These are phyloP conservation scores for Crucihimalaya himalaica DNA, from an alignment of 345 rosid species.

Conservation along the genomic window DNA sequence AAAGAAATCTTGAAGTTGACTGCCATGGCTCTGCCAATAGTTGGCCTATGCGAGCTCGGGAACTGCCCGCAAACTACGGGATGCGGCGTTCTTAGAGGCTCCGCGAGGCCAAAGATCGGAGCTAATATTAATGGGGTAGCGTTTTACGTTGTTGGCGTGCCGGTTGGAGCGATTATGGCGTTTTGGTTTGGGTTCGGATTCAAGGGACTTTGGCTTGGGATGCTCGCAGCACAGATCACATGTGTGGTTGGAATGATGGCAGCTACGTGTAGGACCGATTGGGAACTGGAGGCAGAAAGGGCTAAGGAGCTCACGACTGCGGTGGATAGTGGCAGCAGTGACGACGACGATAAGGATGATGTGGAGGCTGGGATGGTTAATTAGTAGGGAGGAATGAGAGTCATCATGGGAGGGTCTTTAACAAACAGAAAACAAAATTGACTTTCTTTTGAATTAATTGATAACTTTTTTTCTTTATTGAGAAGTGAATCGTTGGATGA, in stretches of 20 bases:
- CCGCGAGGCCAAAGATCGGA: slow-evolving; percentile 39
- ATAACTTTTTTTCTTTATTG: slow-evolving; percentile 16
- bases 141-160: slow-evolving; percentile 36
- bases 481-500: background rate
- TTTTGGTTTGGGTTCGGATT: slow-evolving; percentile 33
- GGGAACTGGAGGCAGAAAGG: slow-evolving; percentile 36
- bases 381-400: slow-evolving; percentile 14
- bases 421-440: background rate
- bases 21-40: slow-evolving; percentile 26
- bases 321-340: background rate
- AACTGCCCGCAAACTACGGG: slow-evolving; percentile 40
- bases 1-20: slow-evolving; percentile 16
- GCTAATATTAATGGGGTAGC: slow-evolving; percentile 20
- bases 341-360: background rate
- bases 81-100: slow-evolving; percentile 29
- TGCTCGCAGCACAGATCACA: slow-evolving; percentile 35
- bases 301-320: slow-evolving; percentile 33
- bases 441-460: slow-evolving; percentile 16
- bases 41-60: slow-evolving; percentile 41
- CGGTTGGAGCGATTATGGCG: slow-evolving; percentile 21
- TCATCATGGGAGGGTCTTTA: background rate
- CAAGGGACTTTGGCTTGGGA: slow-evolving; percentile 39
- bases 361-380: slow-evolving; percentile 26
- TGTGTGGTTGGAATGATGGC: slow-evolving; percentile 38
- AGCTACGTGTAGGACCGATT: slow-evolving; percentile 23